Base-by-base conservation (phyloP, 2,329 filamentous ascomycete genomes). In the Alternaria hordeiaustralica region DNA sequence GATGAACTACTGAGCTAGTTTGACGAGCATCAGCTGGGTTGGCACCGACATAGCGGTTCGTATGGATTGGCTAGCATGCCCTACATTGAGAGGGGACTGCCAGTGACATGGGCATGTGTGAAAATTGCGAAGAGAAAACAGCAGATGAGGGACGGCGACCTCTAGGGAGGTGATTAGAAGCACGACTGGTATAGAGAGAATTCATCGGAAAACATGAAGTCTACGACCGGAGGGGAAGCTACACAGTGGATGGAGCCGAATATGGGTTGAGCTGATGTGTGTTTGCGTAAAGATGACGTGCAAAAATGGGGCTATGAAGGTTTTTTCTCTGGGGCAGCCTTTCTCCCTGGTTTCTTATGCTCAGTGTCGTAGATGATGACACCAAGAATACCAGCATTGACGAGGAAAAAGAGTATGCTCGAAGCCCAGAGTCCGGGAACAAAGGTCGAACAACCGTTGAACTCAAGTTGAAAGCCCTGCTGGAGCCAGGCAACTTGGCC, bases 361-460 rank as follows among this genome's bases (percentile, higher is more conserved):
- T 64, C 74, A 6, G 72, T 71, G 79, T 98, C 96, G 2, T 78
- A 77, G 7, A 97, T 86, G 46, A 98, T 89, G 50, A 96, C 83
- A 0, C 92, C 92, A 43, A 99, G 78, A 58, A 98, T 92, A 89
- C 93, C 96, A 70, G 89, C 90, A 78, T 99, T 98, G 15, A 94
- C 87, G 2, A 89, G 78, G 77, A 97, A 98, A 82, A 99, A 98
- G 0, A 82, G 82, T 13, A 97, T 79, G 0, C 92, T 91, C 0
- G 93, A 86, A 0, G 87, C 67, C 88, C 93, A 98, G 1, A 99
- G 82, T 0, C 94, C 94, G 0, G 94, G 94, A 10, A 93, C 86
- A 76, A 97, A 99, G 0, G 91, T 94, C 65, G 93, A 95, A 21
- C 84, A 74, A 0, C 95, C 96, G 3, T 97, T 78, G 66, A 85